phyloP scores from a whole-genome alignment of 805 yeast genomes.

The Cyberlindnera xishuangbannaensis region DNA sequence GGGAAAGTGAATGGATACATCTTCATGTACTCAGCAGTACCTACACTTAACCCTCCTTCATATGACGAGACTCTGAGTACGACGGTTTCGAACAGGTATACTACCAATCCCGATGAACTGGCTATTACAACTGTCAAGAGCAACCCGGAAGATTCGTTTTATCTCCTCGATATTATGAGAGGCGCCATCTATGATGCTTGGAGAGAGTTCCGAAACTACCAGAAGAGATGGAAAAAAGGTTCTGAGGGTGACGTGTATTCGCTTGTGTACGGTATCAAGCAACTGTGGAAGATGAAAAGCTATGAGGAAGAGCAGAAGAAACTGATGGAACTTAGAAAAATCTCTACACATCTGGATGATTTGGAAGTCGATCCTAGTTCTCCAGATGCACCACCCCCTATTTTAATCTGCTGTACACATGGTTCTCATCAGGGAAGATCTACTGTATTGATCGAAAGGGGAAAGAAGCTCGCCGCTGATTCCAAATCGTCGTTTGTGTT shows the following conservation, averaged over 20 bases:
- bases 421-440: conserved; percentile 49
- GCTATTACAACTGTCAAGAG: conserved; percentile 13
- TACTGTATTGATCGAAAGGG: conserved; percentile 53
- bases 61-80: conserved; percentile 33
- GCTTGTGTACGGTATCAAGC: conserved; percentile 49
- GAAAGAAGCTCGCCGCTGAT: conserved; percentile 45
- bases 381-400: conserved; percentile 53
- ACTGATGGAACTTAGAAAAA: conserved; percentile 26
- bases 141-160: conserved; percentile 15
- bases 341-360: conserved; percentile 27
- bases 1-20: conserved; percentile 74
- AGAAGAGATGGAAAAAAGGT: conserved; percentile 53
- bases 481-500: conserved; percentile 67
- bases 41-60: conserved; percentile 53
- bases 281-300: conserved; percentile 44
- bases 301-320: conserved; percentile 28
- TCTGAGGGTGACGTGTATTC: conserved; percentile 65
- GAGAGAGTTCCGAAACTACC: conserved; percentile 56
- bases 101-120: conserved; percentile 7
- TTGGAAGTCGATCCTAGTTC: conserved; percentile 31
- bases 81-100: conserved; percentile 6
- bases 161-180: conserved; percentile 38
- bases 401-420: conserved; percentile 63
- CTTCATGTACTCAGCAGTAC: conserved; percentile 64
- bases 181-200: conserved; percentile 65